Base-by-base conservation (phyloP, 1,284 basidiomycete species). In the Trichosporon faecale region DNA sequence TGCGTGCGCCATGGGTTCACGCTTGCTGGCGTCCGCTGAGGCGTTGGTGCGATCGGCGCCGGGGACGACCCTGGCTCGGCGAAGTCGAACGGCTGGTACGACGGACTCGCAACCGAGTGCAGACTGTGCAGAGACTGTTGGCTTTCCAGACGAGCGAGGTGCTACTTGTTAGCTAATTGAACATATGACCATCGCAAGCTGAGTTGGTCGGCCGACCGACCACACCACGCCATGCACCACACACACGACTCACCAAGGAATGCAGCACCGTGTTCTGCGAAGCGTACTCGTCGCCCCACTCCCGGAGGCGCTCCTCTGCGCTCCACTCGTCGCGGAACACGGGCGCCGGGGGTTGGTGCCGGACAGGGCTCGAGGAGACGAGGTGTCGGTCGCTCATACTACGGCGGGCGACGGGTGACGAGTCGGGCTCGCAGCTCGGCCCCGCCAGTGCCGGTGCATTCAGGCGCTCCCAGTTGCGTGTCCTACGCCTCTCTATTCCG, bases 281-380 rank as follows among this genome's bases (percentile, higher is more conserved):
- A 29, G 73, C 63, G 67, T 74, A 74, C 67, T 72, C 71, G 35
- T 68, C 65, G 21, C 73, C 73, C 73, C 73, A 74, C 33, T 74
- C 73, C 18, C 69, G 70, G 27, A 70, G 16, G 21, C 73, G 70
- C 64, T 74, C 73, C 29, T 74, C 70, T 25, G 68, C 67, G 5
- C 66, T 70, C 70, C 71, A 74, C 27, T 67, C 68, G 40, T 70
- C 69, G 11, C 73, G 73, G 65, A 74, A 74, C 29, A 61, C 57
- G 5, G 57, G 57, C 18, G 73, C 70, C 7, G 73, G 73, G 3
- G 71, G 69, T 25, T 66, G 66, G 69, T 74, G 73, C 64, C 69
- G 70, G 11, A 74, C 67, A 1, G 73, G 73, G 6, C 71, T 72
- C 3, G 69, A 70, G 2, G 73, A 74, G 49, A 74, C 61, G 64